Conservation (phyloP, 176 grass and related monocot species). For the Rhynchospora pubera region DNA sequence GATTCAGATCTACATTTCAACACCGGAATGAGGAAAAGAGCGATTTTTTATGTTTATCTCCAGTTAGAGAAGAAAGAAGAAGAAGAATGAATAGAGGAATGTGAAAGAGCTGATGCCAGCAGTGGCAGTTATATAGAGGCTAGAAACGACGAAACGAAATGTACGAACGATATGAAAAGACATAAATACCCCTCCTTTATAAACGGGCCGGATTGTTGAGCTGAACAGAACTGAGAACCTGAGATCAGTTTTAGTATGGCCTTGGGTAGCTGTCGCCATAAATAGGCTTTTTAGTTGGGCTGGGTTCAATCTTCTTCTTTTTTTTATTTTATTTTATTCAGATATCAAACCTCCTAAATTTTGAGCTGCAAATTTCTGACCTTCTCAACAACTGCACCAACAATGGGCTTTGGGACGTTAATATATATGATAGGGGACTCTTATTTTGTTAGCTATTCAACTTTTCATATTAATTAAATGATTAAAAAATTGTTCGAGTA, state of each 20-base stretch:
- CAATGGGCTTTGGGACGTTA: no score
- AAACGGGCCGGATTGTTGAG: neutral
- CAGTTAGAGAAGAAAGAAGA: neutral
- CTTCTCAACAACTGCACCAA: no score
- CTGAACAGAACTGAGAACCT: neutral
- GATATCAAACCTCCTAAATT: no score
- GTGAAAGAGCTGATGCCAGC: neutral
- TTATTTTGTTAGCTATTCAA: no score
- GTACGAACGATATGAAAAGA: neutral
- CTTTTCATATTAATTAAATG: no score
- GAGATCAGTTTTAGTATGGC: neutral
- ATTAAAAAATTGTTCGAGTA: no score
- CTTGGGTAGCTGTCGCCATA: no score
- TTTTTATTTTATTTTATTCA: no score
- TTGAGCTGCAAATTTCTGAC: no score
- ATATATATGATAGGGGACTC: no score
- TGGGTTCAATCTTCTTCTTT: no score
- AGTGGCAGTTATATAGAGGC: neutral
- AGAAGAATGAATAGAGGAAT: neutral
- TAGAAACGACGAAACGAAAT: neutral
- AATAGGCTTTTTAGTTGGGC: no score
- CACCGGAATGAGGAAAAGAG: neutral
- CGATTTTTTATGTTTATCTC: neutral
- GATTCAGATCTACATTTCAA: neutral
- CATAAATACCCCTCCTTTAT: neutral